Percentiles rank a stretch among this genome's conserved stretches.
Conservation (phyloP, 192 early-diverging fungal species). For the Entomortierella lignicola region DNA sequence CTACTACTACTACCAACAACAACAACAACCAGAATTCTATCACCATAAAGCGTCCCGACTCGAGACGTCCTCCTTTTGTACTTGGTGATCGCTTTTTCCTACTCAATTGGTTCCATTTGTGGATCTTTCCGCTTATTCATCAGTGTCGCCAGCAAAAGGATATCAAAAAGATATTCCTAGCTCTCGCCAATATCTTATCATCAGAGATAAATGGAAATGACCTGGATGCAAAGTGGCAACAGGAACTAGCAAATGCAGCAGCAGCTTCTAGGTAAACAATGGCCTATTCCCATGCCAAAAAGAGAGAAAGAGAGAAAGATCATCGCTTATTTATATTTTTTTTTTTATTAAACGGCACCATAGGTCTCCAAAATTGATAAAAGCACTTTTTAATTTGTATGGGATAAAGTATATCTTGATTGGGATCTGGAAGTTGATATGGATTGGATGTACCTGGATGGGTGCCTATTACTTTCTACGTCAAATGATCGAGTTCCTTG, state of each 20-base stretch:
- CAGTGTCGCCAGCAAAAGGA: constrained; percentile 26
- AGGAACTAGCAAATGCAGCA: constrained; percentile 17
- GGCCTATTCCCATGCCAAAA: too few species aligned
- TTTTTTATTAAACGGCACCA: neutral
- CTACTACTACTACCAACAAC: neutral
- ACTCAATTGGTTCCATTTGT: constrained; percentile 36
- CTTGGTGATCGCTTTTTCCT: constrained; percentile 37
- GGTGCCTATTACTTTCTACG: constrained; percentile 64
- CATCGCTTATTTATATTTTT: too few species aligned
- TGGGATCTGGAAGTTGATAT: constrained; percentile 69
- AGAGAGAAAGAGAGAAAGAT: too few species aligned
- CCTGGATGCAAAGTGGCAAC: constrained; percentile 27
- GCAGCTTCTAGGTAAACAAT: constrained; percentile 7
- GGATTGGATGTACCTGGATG: constrained; percentile 69
- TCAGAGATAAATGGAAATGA: constrained; percentile 29
- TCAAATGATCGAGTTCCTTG: neutral
- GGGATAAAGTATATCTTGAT: constrained; percentile 58
- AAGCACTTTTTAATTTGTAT: constrained; percentile 22
- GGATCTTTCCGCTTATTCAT: constrained; percentile 27
- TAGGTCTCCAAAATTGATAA: constrained; percentile 26
- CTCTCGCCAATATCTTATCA: constrained; percentile 15
- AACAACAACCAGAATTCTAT: too few species aligned
- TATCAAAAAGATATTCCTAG: constrained; percentile 21
- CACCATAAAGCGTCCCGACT: neutral
- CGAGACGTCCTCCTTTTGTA: constrained; percentile 10